Base-by-base conservation (phyloP, 2,329 filamentous ascomycete species). In the Fusarium hainanense region DNA sequence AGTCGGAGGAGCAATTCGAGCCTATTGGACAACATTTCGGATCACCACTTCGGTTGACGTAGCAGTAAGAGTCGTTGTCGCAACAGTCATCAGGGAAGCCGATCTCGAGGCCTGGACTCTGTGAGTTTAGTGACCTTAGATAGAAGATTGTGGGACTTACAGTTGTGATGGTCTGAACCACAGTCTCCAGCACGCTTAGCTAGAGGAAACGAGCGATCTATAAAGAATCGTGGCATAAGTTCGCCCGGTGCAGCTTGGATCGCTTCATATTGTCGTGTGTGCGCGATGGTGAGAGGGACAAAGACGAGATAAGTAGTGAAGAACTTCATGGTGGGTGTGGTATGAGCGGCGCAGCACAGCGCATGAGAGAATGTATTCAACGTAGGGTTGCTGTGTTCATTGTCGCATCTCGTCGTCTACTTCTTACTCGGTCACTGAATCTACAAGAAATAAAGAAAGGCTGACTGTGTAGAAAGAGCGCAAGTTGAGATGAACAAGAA, bases 51-150 rank as follows among this genome's bases (percentile, higher is more conserved):
- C 71, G 68, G 69, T 80, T 78, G 57, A 85, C 61, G 70, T 83
- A 84, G 76, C 84, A 86, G 74, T 85, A 86, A 44, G 76, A 72
- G 18, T 78, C 72, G 68, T 85, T 82, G 21, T 72, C 62, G 71
- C 84, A 86, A 77, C 84, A 86, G 9, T 73, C 54, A 23, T 77
- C 74, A 13, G 74, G 68, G 47, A 77, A 74, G 30, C 79, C 77
- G 37, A 85, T 73, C 49, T 85, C 84, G 51, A 82, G 77, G 60
- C 84, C 84, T 85, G 48, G 25, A 21, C 11, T 6, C 34, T 34
- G 34, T 68, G 37, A 61, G 56, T 30, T 28, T 37, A 28, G n/a
- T 51, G 20, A 11, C 13, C 3, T 2, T 14, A 25, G 27, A 49
- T 28, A 30, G 18, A 25, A 49, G 34, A 28, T 7, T 21, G 8